Evolutionary conservation across 257 asterid genomes (phyloP), one percentile per base, ranked within the genome.

Genomic region (Solanum medicagineum): DNA sequence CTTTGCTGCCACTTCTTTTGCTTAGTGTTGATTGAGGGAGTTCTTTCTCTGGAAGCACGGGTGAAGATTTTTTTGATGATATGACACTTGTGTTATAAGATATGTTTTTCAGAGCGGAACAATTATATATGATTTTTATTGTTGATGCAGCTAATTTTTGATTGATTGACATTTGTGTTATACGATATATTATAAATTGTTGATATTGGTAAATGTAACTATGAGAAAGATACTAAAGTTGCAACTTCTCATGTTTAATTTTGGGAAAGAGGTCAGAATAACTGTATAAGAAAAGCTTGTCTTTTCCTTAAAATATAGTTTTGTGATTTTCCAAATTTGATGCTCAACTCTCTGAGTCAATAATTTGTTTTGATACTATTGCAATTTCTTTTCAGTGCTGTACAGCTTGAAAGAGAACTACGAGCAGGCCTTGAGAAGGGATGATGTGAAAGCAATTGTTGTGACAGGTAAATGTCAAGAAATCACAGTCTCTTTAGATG

Each of bases 381-480:
- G 60, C 82, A 22, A 77, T 53, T 77, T 26, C 66, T 85, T 88
- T 88, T 22, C 87, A 97, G 99, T 97, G 83, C 86, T 97, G 86
- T 57, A 92, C 93, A 97, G 99, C 95, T 93, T 97, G 84, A 97
- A 97, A 85, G 98, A 94, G 84, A 90, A 89, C 54, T 95, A 92
- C 63, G 99, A 94, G 79, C 91, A 90, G 84, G 99, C 98, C 63
- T 87, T 95, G 91, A 84, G 90, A 85, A 91, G 98, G 80, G 93
- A 94, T 85, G 99, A 95, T 85, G 98, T 97, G 80, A 95, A 95
- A 91, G 99, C 99, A 42, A 83, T 94, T 86, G 98, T 97, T 75
- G 81, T 97, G 87, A 95, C 94, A 87, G 99, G 99, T 95, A 88
- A 80, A 40, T 12, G 70, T 29, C 32, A 8, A 75, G 69, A 57